Conservation (phyloP, 495 filamentous ascomycete genomes). For the Aspergillus ostianus region DNA sequence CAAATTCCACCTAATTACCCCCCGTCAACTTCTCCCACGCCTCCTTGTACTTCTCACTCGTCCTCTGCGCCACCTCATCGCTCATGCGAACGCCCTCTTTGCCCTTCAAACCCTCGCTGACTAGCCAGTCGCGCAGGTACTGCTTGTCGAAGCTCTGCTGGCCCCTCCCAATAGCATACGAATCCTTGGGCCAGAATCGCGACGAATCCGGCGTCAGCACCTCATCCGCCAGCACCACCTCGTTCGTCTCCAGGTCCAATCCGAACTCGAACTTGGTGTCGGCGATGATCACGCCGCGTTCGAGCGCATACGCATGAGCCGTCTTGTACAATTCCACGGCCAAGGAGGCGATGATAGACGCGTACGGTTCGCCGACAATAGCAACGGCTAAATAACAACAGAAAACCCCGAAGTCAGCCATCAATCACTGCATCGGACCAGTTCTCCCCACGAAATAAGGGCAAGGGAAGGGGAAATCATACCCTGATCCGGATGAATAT, state of each 20-base stretch:
- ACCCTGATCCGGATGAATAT: constrained; percentile 75
- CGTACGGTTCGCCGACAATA: constrained; percentile 73
- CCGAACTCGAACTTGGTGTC: constrained; percentile 86
- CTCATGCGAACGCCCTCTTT: constrained; percentile 67
- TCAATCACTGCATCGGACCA: not conserved
- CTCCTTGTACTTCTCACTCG: constrained; percentile 63
- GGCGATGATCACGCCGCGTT: constrained; percentile 85
- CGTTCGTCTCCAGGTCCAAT: constrained; percentile 68
- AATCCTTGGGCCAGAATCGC: constrained; percentile 81
- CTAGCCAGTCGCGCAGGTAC: constrained; percentile 84
- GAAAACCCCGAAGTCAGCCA: constrained; percentile 11
- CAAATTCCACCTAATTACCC: constrained; percentile 9
- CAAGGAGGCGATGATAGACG: constrained; percentile 69
- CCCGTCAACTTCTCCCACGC: constrained; percentile 71
- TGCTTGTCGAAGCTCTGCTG: constrained; percentile 94
- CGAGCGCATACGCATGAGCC: constrained; percentile 70
- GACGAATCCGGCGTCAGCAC: constrained; percentile 85
- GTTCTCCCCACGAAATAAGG: not conserved
- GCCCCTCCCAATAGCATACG: constrained; percentile 68
- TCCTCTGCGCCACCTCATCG: constrained; percentile 61
- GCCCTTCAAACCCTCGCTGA: constrained; percentile 64
- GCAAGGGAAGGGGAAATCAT: constrained; percentile 15
- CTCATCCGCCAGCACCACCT: constrained; percentile 86
- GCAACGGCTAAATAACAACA: constrained; percentile 44
- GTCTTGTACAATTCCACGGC: constrained; percentile 70